These are phyloP conservation scores for Pythium sukuiense DNA, from an alignment of 352 stramenopile species.

Conservation along the genomic window DNA sequence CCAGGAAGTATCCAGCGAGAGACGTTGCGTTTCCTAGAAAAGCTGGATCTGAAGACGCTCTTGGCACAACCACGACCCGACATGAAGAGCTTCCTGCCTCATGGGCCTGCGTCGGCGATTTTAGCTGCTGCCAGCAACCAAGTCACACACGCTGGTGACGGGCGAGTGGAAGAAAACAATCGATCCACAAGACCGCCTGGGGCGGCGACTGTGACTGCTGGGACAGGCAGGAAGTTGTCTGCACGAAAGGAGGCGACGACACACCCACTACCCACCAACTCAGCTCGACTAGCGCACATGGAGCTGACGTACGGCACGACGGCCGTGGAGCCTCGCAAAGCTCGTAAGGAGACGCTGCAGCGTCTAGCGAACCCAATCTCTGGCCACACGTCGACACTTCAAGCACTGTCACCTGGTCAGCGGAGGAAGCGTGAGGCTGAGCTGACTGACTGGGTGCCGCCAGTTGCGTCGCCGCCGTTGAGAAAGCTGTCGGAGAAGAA, in stretches of 20 bases:
- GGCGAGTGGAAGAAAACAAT: slow-evolving; percentile 11
- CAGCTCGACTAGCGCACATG: slow-evolving; percentile 51
- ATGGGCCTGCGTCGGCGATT: neutral
- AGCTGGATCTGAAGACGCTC: slow-evolving; percentile 61
- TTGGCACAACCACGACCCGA: slow-evolving; percentile 59
- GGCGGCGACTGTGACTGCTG: neutral
- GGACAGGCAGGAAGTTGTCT: slow-evolving; percentile 4
- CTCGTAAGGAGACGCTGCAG: slow-evolving; percentile 57
- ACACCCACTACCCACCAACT: neutral
- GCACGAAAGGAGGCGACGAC: slow-evolving; percentile 9
- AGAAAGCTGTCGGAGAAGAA: slow-evolving; percentile 14
- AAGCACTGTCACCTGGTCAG: slow-evolving; percentile 55
- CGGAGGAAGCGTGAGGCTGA: slow-evolving; percentile 50
- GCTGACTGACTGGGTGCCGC: slow-evolving; percentile 8
- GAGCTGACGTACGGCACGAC: slow-evolving; percentile 65
- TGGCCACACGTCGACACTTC: slow-evolving; percentile 63
- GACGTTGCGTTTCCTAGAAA: slow-evolving; percentile 56
- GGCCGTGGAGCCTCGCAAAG: slow-evolving; percentile 39
- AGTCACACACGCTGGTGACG: slow-evolving; percentile 1
- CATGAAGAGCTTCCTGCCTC: slow-evolving; percentile 31
- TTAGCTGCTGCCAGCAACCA: slow-evolving; percentile 5
- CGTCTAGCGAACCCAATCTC: slow-evolving; percentile 70
- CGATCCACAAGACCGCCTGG: neutral
- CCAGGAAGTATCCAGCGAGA: slow-evolving; percentile 36
- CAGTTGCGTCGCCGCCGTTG: neutral